These are phyloP conservation scores for Pezicula neosporulosa DNA, from an alignment of 2,329 filamentous ascomycete genomes.

Conservation along the genomic window DNA sequence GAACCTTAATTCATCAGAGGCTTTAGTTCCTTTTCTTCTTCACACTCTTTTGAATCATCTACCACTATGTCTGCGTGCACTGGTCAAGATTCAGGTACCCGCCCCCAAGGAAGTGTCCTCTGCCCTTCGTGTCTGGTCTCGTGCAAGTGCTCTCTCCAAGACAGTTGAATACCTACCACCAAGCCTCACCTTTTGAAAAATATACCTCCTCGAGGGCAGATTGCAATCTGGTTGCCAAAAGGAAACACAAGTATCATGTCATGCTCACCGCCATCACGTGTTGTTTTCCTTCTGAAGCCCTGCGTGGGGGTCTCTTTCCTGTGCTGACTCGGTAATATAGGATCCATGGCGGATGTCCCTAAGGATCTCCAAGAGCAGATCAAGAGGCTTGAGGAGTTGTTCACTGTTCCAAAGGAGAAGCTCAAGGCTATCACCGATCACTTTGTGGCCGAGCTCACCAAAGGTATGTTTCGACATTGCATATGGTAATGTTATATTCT, in stretches of 20 bases:
- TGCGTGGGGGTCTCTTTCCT: background rate
- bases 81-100: no score
- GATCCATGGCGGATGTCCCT: slow-evolving; percentile 88
- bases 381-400: slow-evolving; percentile 76
- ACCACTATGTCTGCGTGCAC: background rate
- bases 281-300: background rate
- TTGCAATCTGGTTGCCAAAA: no score
- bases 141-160: no score
- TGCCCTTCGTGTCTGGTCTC: no score
- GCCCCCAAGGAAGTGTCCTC: no score
- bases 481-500: slow-evolving; percentile 1
- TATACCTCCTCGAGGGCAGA: no score
- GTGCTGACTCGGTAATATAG: slow-evolving; percentile 40
- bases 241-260: no score
- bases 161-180: no score
- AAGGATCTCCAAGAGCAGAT: slow-evolving; percentile 80
- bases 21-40: background rate
- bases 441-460: slow-evolving; percentile 83
- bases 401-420: slow-evolving; percentile 73
- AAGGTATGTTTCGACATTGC: slow-evolving; percentile 52
- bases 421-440: slow-evolving; percentile 89
- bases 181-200: no score
- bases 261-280: slow-evolving; percentile 19
- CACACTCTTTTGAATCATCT: background rate
- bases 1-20: no score